Evolutionary conservation across 2,329 filamentous ascomycete genomes (phyloP), one percentile per base, ranked within the genome.

Genomic region (Fusarium anthophilum): DNA sequence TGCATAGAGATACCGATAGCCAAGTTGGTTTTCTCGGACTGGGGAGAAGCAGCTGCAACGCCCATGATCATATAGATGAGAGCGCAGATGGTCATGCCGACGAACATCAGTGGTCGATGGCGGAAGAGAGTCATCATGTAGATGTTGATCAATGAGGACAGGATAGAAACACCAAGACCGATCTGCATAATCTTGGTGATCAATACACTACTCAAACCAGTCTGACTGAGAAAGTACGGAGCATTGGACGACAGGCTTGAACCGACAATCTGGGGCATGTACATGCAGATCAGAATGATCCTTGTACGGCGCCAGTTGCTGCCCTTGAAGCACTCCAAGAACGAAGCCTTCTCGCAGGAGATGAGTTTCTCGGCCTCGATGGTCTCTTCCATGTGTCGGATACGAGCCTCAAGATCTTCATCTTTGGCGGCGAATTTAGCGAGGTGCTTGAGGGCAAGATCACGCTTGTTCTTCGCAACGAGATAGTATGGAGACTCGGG

Each of bases 251-350:
- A 69, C n/a, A 69, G 26, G 12, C 62, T 67, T 2, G 63, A 20
- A 6, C 66, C 63, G 1, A 47, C 47, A 32, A 69, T 69, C 54
- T 69, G 63, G 3, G 63, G 66, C 66, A 69, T 69, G 28, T 69
- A 69, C 54, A 69, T 69, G 35, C 66, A 67, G 30, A 69, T 67
- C 24, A 69, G 37, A 43, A 69, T 69, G 3, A 69, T 67, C 22
- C 63, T 48, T 9, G 66, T 69, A 20, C 66, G 66, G 6, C 66
- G 66, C 66, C 63, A 69, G 18, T 69, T 69, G 63, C 18, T 54
- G 2, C 66, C 66, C 28, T 38, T 69, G 54, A 69, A 69, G 17
- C 66, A 69, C 28, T 69, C 63, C 9, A 55, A 3, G 28, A 69
- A 69, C 6, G 63, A 61, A n/a, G 63, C 53, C 17, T 67, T 69